Percentiles rank a stretch among this genome's conserved stretches.
phyloP scores from a whole-genome alignment of 2,329 filamentous ascomycete species.

The Diplocarpon rosae region DNA sequence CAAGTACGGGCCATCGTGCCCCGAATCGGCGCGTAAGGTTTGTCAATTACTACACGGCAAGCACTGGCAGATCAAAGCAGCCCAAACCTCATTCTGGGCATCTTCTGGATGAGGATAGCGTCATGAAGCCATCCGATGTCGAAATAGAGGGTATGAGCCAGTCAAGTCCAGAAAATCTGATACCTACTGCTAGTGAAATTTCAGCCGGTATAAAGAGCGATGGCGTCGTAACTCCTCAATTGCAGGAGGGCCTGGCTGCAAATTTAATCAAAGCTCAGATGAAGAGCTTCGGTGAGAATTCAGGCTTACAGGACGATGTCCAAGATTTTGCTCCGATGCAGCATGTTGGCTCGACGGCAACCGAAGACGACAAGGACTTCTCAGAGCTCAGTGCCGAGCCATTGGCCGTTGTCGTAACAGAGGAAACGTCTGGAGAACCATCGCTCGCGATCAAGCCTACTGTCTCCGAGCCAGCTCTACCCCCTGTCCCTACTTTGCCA shows the following conservation, averaged over 20 bases:
- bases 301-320: conserved; percentile 19
- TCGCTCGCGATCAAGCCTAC: conserved; percentile 5
- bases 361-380: conserved; percentile 24
- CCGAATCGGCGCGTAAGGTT: conserved; percentile 55
- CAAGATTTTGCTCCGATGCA: conserved; percentile 25
- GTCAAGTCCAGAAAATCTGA: conserved; percentile 5
- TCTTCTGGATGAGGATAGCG: conserved; percentile 12
- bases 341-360: conserved; percentile 32
- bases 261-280: conserved; percentile 16
- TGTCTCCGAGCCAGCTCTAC: conserved; percentile 25
- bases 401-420: neutral
- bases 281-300: conserved; percentile 19
- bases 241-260: conserved; percentile 17
- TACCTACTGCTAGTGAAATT: conserved; percentile 22
- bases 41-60: conserved; percentile 85
- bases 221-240: conserved; percentile 25
- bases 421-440: conserved; percentile 4
- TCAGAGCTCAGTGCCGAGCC: neutral
- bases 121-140: conserved; percentile 10
- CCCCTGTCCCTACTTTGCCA: conserved; percentile 41
- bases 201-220: conserved; percentile 36
- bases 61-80: conserved; percentile 57
- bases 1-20: conserved; percentile 15
- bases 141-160: conserved; percentile 20
- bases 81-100: conserved; percentile 25